These are phyloP conservation scores for Podospora pseudoanserina DNA, from an alignment of 495 filamentous ascomycete species.

Conservation along the genomic window DNA sequence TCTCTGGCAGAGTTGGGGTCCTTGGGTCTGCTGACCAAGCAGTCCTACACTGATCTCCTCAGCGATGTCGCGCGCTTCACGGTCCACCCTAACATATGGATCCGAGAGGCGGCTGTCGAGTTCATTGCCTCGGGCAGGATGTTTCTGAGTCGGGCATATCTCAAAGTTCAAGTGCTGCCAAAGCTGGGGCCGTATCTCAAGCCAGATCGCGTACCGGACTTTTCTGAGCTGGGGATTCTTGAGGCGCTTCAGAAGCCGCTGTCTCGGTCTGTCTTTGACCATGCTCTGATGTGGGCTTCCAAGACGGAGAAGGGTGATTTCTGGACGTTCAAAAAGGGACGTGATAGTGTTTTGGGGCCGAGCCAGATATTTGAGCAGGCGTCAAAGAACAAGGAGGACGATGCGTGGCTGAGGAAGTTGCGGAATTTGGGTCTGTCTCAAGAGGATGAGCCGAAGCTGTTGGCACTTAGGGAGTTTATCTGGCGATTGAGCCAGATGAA, in stretches of 20 bases:
- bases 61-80: slow-evolving; percentile 77
- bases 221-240: slow-evolving; percentile 70
- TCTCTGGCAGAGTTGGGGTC: slow-evolving; percentile 87
- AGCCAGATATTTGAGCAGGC: slow-evolving; percentile 44
- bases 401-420: slow-evolving; percentile 84
- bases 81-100: slow-evolving; percentile 93
- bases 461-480: slow-evolving; percentile 84
- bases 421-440: slow-evolving; percentile 74
- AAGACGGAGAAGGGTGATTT: slow-evolving; percentile 77
- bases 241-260: slow-evolving; percentile 82
- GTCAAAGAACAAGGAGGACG: slow-evolving; percentile 87
- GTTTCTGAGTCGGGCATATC: slow-evolving; percentile 77
- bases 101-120: slow-evolving; percentile 79
- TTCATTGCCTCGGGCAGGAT: slow-evolving; percentile 74
- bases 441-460: slow-evolving; percentile 88
- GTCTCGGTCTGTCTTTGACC: slow-evolving; percentile 74
- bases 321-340: slow-evolving; percentile 71
- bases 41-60: slow-evolving; percentile 81
- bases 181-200: slow-evolving; percentile 81
- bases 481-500: slow-evolving; percentile 77
- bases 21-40: slow-evolving; percentile 79
- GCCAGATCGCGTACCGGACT: slow-evolving; percentile 51
- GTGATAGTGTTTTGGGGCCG: slow-evolving; percentile 62
- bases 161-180: slow-evolving; percentile 75
- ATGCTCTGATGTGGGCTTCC: slow-evolving; percentile 80